A percentile compares a stretch with the other conserved stretches of the same genome.
These are phyloP conservation scores for Suillus ampliporus DNA, from an alignment of 768 basidiomycete genomes.

Conservation along the genomic window DNA sequence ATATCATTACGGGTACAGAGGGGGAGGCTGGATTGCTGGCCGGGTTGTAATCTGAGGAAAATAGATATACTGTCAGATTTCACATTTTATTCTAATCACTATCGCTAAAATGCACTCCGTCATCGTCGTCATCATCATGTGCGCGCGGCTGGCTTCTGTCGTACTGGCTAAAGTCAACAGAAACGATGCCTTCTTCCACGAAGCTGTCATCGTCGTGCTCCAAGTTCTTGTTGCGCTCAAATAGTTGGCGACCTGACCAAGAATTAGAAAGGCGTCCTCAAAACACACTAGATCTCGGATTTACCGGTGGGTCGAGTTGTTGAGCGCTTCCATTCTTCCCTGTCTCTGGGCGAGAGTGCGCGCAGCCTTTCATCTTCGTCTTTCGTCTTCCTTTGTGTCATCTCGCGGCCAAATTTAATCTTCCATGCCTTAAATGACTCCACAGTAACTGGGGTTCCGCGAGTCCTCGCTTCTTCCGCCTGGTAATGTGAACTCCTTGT, in stretches of 20 bases:
- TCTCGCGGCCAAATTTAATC: conserved; percentile 73
- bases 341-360: conserved; percentile 75
- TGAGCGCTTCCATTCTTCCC: conserved; percentile 80
- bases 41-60: conserved; percentile 50
- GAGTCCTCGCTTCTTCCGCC: conserved; percentile 87
- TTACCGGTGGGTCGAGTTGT: conserved; percentile 71
- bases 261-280: conserved; percentile 13
- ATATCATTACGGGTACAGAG: conserved; percentile 56
- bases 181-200: conserved; percentile 84
- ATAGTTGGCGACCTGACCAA: conserved; percentile 85
- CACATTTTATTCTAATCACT: conserved; percentile 63
- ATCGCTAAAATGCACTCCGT: conserved; percentile 78
- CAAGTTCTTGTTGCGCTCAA: conserved; percentile 80
- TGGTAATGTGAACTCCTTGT: conserved; percentile 36
- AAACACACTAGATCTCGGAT: conserved; percentile 22
- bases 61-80: conserved; percentile 18
- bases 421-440: conserved; percentile 87
- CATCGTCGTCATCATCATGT: conserved; percentile 60
- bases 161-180: conserved; percentile 90
- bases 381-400: conserved; percentile 56
- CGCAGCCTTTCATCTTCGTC: conserved; percentile 85
- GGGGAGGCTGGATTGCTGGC: conserved; percentile 61
- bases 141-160: conserved; percentile 62
- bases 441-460: conserved; percentile 89
- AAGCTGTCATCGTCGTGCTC: conserved; percentile 76